Evolutionary conservation across 495 filamentous ascomycete genomes (phyloP).

Genomic region (Xylaria intraflava): DNA sequence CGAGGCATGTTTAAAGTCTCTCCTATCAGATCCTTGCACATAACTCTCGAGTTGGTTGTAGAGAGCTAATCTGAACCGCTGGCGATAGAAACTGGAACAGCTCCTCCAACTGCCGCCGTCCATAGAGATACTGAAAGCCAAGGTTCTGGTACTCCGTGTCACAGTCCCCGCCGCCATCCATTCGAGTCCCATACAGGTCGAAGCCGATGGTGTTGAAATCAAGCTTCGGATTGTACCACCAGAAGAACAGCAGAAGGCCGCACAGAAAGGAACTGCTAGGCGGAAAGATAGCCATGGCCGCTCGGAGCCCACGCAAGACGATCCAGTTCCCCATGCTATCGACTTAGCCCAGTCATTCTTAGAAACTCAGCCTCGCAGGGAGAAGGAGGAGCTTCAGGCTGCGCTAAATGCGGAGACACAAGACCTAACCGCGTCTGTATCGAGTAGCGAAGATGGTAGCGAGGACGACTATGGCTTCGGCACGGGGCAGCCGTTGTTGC

Average conservation of each 20-base stretch:
- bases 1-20: constrained; percentile 46
- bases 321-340: constrained; percentile 64
- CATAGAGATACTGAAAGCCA: constrained; percentile 62
- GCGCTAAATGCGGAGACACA: constrained; percentile 63
- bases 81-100: constrained; percentile 61
- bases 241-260: constrained; percentile 18
- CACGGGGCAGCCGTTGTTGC: constrained; percentile 61
- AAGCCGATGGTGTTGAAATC: constrained; percentile 70
- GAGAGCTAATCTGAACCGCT: constrained; percentile 14
- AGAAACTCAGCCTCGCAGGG: constrained; percentile 66
- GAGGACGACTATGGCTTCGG: constrained; percentile 64
- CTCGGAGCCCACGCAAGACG: constrained; percentile 17
- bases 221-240: constrained; percentile 43
- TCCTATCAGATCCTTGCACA: background rate
- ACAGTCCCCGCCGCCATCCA: constrained; percentile 79
- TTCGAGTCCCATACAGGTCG: constrained; percentile 66
- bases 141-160: constrained; percentile 61
- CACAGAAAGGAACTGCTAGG: constrained; percentile 18
- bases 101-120: constrained; percentile 64
- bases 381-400: constrained; percentile 69
- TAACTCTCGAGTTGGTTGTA: background rate
- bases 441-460: constrained; percentile 53
- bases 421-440: constrained; percentile 50
- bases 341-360: constrained; percentile 86
- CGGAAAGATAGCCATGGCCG: constrained; percentile 20